Conservation (phyloP, 306 rosid species). For the cucumber (Cucumis sativus) region DNA sequence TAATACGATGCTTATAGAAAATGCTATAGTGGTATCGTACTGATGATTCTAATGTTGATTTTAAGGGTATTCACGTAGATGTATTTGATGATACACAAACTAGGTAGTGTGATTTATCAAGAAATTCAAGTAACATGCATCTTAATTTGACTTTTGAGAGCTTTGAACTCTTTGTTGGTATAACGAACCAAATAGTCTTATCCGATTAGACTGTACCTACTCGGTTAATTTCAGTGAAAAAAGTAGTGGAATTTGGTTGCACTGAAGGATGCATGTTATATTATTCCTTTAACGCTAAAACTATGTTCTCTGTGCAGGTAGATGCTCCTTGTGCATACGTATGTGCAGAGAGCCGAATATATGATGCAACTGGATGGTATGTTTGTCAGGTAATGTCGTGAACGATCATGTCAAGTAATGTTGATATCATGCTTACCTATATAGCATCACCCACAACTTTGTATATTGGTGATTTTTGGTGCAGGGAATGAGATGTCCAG, state of each 20-base stretch:
- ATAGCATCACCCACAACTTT: not conserved
- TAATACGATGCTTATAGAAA: not conserved
- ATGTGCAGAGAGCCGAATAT: conserved; percentile 86
- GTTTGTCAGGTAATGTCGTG: conserved; percentile 68
- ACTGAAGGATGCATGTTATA: not conserved
- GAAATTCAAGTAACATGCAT: not conserved
- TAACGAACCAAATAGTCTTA: not conserved
- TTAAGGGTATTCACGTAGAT: not conserved
- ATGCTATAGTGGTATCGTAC: not conserved
- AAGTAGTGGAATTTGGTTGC: not conserved
- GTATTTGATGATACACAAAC: not conserved
- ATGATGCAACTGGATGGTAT: conserved; percentile 93
- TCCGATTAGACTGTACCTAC: not conserved
- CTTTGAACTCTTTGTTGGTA: not conserved
- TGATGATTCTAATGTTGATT: not conserved
- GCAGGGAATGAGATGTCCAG: conserved; percentile 97
- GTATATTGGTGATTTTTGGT: conserved; percentile 3
- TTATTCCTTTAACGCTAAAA: not conserved
- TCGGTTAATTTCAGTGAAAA: not conserved
- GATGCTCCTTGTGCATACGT: conserved; percentile 66
- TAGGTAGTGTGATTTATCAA: not conserved
- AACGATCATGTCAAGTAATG: not conserved
- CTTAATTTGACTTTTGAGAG: not conserved
- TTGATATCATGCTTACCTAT: not conserved
- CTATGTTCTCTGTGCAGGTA: conserved; percentile 36